phyloP scores from a whole-genome alignment of 345 rosid species.

The Barbarea vulgaris region DNA sequence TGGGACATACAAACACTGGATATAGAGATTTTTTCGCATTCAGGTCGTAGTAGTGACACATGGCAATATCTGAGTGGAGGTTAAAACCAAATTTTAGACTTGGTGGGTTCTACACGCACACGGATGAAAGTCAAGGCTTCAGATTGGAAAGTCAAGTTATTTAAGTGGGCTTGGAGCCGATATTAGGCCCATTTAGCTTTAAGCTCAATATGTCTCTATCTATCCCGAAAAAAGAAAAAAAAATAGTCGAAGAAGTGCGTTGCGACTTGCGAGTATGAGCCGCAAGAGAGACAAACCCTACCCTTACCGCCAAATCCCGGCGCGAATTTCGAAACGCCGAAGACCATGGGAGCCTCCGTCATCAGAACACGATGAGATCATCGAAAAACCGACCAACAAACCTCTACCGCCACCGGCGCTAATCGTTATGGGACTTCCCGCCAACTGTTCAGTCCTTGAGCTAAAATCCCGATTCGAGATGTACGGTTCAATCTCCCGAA shows the following conservation, averaged over 20 bases:
- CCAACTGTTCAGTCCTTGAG: conserved; percentile 80
- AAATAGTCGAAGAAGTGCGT: too few species aligned
- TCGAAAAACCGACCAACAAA: conserved; percentile 47
- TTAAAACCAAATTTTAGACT: not conserved
- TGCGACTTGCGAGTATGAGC: conserved; percentile 22
- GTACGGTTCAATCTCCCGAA: conserved; percentile 85
- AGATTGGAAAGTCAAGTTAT: not conserved
- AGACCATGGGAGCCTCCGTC: conserved; percentile 53
- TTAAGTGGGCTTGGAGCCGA: not conserved
- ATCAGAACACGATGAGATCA: conserved; percentile 23
- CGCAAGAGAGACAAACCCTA: conserved; percentile 42
- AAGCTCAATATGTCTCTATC: not conserved
- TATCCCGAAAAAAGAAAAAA: not conserved
- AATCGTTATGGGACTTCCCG: conserved; percentile 58
- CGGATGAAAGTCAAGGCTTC: not conserved
- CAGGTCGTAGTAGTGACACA: not conserved
- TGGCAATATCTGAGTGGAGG: not conserved
- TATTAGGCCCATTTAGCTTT: not conserved
- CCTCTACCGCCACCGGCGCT: conserved; percentile 67
- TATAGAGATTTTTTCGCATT: not conserved
- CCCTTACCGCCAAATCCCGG: conserved; percentile 13
- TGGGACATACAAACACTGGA: conserved; percentile 1
- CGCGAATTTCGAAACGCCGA: conserved; percentile 55
- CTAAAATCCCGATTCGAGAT: conserved; percentile 92
- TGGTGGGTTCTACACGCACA: not conserved